These are phyloP conservation scores for Coemansia sp. DNA, from an alignment of 192 early-diverging fungal species.

Conservation along the genomic window DNA sequence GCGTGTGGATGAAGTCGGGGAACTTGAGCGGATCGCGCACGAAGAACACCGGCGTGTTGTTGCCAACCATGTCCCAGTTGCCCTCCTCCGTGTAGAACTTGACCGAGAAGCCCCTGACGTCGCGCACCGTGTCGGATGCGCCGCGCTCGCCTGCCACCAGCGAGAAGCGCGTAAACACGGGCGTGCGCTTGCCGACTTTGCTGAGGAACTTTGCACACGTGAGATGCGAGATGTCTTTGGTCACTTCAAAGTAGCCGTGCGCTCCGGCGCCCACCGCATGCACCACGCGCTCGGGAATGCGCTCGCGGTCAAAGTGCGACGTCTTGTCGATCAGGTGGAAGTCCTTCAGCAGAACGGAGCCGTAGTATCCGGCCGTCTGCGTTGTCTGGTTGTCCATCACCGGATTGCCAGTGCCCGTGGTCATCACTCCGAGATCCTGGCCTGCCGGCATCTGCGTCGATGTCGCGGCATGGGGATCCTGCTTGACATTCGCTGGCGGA, in stretches of 20 bases:
- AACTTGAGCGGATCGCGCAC: conserved; percentile 12
- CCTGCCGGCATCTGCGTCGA: neutral
- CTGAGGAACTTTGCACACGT: conserved; percentile 66
- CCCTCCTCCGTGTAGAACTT: conserved; percentile 80
- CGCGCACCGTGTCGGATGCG: conserved; percentile 65
- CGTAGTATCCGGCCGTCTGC: conserved; percentile 59
- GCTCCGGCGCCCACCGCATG: conserved; percentile 59
- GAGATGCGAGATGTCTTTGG: conserved; percentile 67
- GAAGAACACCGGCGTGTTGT: conserved; percentile 68
- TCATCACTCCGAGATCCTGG: conserved; percentile 20
- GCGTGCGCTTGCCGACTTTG: conserved; percentile 64
- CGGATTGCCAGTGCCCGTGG: conserved; percentile 61
- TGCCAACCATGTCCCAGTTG: conserved; percentile 62
- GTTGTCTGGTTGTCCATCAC: conserved; percentile 69
- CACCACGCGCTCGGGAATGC: conserved; percentile 63
- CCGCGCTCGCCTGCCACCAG: conserved; percentile 64
- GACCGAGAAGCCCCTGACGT: conserved; percentile 69
- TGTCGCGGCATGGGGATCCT: conserved; percentile 7
- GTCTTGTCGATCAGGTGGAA: conserved; percentile 64
- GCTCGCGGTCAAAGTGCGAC: conserved; percentile 58
- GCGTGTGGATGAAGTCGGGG: conserved; percentile 63
- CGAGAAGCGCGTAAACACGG: conserved; percentile 67
- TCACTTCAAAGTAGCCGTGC: conserved; percentile 73
- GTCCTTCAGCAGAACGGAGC: conserved; percentile 62
- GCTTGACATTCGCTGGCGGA: conserved; percentile 4